Percentiles rank a stretch among this genome's conserved stretches.
phyloP scores from a whole-genome alignment of 768 basidiomycete genomes.

The Lepiota venenata region DNA sequence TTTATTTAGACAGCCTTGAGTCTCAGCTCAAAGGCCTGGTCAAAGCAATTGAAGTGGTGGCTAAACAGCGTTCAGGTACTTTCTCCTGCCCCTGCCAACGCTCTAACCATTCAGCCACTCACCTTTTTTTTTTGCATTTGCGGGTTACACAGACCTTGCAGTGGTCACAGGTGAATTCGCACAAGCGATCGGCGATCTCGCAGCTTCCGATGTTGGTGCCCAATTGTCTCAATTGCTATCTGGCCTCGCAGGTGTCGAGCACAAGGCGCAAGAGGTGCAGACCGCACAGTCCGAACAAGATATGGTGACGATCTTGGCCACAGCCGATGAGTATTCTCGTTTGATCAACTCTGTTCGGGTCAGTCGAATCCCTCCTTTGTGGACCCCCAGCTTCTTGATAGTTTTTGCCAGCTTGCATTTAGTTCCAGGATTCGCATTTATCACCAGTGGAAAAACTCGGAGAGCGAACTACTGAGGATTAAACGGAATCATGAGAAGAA shows the following conservation, averaged over 20 bases:
- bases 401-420: conserved; percentile 68
- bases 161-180: conserved; percentile 76
- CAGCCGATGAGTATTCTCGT: conserved; percentile 92
- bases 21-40: conserved; percentile 83
- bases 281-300: conserved; percentile 79
- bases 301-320: conserved; percentile 74
- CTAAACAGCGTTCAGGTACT: conserved; percentile 74
- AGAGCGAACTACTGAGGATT: conserved; percentile 68
- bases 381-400: not conserved
- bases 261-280: conserved; percentile 70
- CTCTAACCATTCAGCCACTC: not conserved
- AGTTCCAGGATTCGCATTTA: conserved; percentile 82
- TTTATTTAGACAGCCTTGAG: conserved; percentile 86
- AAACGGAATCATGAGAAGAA: conserved; percentile 81
- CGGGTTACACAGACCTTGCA: conserved; percentile 55
- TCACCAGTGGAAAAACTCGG: conserved; percentile 76
- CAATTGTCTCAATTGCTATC: conserved; percentile 69
- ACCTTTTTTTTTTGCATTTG: not conserved
- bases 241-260: conserved; percentile 71
- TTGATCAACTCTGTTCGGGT: conserved; percentile 86
- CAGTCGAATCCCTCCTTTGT: conserved; percentile 23
- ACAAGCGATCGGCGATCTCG: conserved; percentile 63
- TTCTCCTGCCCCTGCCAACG: conserved; percentile 10
- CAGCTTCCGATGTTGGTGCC: conserved; percentile 71
- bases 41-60: conserved; percentile 82